Base-by-base conservation (phyloP, 495 filamentous ascomycete genomes). In the Penicillium paradoxum region DNA sequence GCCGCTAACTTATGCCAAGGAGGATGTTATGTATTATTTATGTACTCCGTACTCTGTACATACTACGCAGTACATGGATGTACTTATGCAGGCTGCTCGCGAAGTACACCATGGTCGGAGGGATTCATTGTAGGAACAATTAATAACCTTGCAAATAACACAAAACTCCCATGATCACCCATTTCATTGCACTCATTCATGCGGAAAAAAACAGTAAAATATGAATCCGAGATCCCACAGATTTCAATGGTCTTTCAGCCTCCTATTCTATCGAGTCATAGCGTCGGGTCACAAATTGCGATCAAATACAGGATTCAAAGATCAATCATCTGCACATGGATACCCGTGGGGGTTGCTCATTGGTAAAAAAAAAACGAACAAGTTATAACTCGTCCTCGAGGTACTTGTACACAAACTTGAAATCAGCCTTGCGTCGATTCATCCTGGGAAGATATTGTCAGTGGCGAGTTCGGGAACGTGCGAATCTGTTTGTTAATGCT, bases 381-480 rank as follows among this genome's bases (percentile, higher is more conserved):
- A 29, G 45, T 75, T 76, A 93, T 77, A 95, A 75, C 63, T 95
- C 90, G 69, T 96, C 90, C 68, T 95, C 91, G 52, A 95, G 77
- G 74, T 91, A 98, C 72, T 96, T 95, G 78, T 98, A 98, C 38
- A 89, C 85, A 67, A 98, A 98, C 72, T 95, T 93, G 75, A 98
- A 98, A 67, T 98, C 93, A 33, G 88, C 90, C 79, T 98, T 98
- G 62, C 93, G 78, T 55, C 93, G 88, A 70, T 97, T 98, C 93
- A 98, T 98, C 93, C 93, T 98, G 65, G 58, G 47, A n/a, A 44
- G 7, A 27, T 32, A 63, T 19, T 53, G 59, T 53, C 56, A 58
- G 45, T 45, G 54, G 9, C 38, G 40, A 39, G 36, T 29, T 54
- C 44, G n/a, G 37, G 2, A 38, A 45, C 4, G 29, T 3, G 19